phyloP scores from a whole-genome alignment of 257 asterid genomes.

The Osmanthus fragrans region DNA sequence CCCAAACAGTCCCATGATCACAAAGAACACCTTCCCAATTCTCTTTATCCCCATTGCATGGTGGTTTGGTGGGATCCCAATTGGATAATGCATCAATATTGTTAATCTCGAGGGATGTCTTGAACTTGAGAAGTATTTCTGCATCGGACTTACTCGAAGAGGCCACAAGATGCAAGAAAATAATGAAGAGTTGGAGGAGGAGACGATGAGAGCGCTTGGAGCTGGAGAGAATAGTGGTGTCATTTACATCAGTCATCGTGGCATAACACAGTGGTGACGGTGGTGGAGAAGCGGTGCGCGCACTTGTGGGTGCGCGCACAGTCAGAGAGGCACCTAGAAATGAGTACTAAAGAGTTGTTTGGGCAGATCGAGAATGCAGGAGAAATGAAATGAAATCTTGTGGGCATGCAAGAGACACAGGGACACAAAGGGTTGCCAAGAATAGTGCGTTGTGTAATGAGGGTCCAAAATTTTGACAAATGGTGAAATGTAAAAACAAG shows the following conservation, averaged over 20 bases:
- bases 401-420: slow-evolving; percentile 21
- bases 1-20: slow-evolving; percentile 53
- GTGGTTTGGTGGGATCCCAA: slow-evolving; percentile 36
- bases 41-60: slow-evolving; percentile 35
- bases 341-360: slow-evolving; percentile 7
- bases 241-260: slow-evolving; percentile 13
- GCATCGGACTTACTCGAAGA: slow-evolving; percentile 34
- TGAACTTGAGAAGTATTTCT: slow-evolving; percentile 46
- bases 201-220: neutral
- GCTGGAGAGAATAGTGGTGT: neutral
- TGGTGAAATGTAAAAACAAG: neutral
- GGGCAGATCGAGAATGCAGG: slow-evolving; percentile 5
- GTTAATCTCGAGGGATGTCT: slow-evolving; percentile 30
- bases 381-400: slow-evolving; percentile 20
- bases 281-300: slow-evolving; percentile 16
- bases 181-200: slow-evolving; percentile 1
- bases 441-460: neutral
- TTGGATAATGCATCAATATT: slow-evolving; percentile 27
- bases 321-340: slow-evolving; percentile 24
- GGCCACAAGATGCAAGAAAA: slow-evolving; percentile 7
- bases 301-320: slow-evolving; percentile 39
- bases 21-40: slow-evolving; percentile 54
- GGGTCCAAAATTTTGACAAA: slow-evolving; percentile 2
- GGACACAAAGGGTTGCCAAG: neutral
- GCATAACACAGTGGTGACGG: slow-evolving; percentile 10